Base-by-base conservation (phyloP, 345 rosid species). In the Pistacia integerrima region DNA sequence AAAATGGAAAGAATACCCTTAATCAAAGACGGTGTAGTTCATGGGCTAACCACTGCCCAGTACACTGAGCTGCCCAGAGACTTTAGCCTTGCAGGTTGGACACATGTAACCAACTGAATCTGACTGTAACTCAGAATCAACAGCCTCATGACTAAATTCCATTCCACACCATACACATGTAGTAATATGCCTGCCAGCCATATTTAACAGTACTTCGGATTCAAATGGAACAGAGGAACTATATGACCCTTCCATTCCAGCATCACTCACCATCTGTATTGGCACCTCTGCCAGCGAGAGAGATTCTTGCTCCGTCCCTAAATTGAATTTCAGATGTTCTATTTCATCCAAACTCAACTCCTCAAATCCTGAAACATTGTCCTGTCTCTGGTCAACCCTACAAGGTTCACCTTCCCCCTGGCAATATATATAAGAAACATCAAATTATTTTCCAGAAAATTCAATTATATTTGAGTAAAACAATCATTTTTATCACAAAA, bases 21-120 rank as follows among this genome's bases (percentile, higher is more conserved):
- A 49, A 69, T 67, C 73, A 51, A 59, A 80, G 38, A 5, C 8
- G 62, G 61, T 51, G 64, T 65, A 57, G 55, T 30, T 76, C 44
- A 52, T 48, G 55, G 74, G 36, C 33, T 67, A 76, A 74, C 52
- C 51, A 35, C 59, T 46, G 38, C 66, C 83, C 64, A 77, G 14
- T 33, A 57, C 77, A 69, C 69, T 30, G 69, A 84, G 74, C 61
- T 85, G 84, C 61, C 91, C 87, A 20, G 88, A 85, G 46, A 88
- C 87, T 82, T 86, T 88, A 10, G 82, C 81, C 81, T 89, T 90
- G 91, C 93, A 91, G 77, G 81, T 72, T 2, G 86, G 88, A 80
- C 97, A 91, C 90, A 91, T 88, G 69, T 87, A 90, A 67, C 92
- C 97, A 17, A 86, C 90, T 8, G 96, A 89, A 67, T 80, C 93